phyloP scores from a whole-genome alignment of 352 stramenopile genomes.

The Globisporangium carolinianum region DNA sequence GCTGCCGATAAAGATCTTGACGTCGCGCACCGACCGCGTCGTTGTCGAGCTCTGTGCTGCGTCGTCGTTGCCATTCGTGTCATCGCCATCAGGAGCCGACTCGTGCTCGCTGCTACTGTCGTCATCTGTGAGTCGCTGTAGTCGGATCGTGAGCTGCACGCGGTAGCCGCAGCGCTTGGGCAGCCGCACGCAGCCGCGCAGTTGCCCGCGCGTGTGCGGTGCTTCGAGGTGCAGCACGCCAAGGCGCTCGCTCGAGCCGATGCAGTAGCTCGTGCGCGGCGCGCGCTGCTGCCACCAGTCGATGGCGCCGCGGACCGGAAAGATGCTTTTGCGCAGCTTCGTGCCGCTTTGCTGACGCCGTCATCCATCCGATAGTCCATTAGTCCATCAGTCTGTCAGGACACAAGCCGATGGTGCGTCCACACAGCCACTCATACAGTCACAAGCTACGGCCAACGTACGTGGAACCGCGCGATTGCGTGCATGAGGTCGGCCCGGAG shows the following conservation, averaged over 20 bases:
- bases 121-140: neutral
- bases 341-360: conserved; percentile 34
- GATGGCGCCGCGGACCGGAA: conserved; percentile 48
- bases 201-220: conserved; percentile 13
- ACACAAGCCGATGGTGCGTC: too few species aligned
- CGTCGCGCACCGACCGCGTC: conserved; percentile 3
- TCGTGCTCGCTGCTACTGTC: too few species aligned
- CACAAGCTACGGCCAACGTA: conserved; percentile 13
- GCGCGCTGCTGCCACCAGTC: conserved; percentile 58
- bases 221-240: conserved; percentile 7
- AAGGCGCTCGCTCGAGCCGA: too few species aligned
- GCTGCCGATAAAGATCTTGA: conserved; percentile 40
- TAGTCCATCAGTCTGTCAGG: too few species aligned
- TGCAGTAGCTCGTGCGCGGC: conserved; percentile 15
- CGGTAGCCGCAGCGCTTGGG: conserved; percentile 48
- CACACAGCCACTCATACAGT: too few species aligned
- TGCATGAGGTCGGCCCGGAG: conserved; percentile 35
- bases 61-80: conserved; percentile 1
- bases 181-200: conserved; percentile 34
- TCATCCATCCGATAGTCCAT: neutral
- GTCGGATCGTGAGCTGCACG: conserved; percentile 23
- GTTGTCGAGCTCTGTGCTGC: neutral
- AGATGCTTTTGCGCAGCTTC: conserved; percentile 45
- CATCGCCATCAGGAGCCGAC: too few species aligned
- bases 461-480: conserved; percentile 38